Evolutionary conservation across 441 rosid genomes (phyloP).

Genomic region (Pelargonium fulgidum): DNA sequence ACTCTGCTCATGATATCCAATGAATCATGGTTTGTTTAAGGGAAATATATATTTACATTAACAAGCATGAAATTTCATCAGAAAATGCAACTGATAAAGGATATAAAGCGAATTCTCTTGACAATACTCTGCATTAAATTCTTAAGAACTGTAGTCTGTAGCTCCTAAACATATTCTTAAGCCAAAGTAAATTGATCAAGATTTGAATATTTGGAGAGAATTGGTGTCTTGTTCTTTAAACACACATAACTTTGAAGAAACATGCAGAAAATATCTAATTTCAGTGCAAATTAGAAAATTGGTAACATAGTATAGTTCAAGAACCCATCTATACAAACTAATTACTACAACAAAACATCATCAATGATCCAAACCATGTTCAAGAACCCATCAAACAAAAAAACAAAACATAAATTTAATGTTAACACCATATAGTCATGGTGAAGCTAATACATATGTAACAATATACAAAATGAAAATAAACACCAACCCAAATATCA

Average conservation of each 20-base stretch:
- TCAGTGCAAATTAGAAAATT: too few species aligned
- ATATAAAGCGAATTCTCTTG: not conserved
- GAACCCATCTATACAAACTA: too few species aligned
- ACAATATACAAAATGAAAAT: not conserved
- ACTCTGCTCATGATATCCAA: not conserved
- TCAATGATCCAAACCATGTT: not conserved
- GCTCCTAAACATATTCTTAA: too few species aligned
- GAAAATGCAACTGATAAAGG: not conserved
- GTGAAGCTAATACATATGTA: not conserved
- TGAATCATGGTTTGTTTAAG: not conserved
- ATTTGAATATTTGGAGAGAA: not conserved
- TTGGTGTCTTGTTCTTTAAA: not conserved
- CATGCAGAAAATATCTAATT: too few species aligned
- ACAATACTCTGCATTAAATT: too few species aligned
- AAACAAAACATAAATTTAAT: not conserved
- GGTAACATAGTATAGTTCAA: not conserved
- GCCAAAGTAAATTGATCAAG: too few species aligned
- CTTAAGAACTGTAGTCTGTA: too few species aligned
- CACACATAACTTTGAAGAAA: too few species aligned
- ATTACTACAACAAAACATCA: too few species aligned
- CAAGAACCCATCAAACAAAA: not conserved
- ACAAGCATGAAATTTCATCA: not conserved
- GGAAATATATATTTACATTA: not conserved
- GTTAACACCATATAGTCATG: not conserved
- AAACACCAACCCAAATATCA: too few species aligned